phyloP scores from a whole-genome alignment of 495 filamentous ascomycete species.

The Hyaloscypha bicolor region DNA sequence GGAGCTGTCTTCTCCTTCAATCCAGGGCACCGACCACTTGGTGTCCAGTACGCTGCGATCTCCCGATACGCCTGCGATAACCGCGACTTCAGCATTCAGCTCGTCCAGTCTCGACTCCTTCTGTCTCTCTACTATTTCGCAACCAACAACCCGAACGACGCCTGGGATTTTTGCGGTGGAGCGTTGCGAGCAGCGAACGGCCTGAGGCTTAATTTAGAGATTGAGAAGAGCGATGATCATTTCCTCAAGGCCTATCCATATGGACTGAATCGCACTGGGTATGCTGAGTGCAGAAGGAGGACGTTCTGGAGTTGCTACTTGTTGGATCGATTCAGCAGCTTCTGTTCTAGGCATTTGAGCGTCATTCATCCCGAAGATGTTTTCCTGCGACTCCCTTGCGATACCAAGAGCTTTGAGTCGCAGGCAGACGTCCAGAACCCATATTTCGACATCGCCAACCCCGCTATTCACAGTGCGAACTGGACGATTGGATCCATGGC shows the following conservation, averaged over 20 bases:
- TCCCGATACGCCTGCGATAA: slow-evolving; percentile 60
- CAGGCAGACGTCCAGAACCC: slow-evolving; percentile 54
- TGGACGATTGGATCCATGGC: slow-evolving; percentile 56
- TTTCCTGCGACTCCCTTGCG: slow-evolving; percentile 63
- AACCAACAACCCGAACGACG: slow-evolving; percentile 51
- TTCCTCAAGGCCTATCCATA: slow-evolving; percentile 52
- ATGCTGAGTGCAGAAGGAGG: slow-evolving; percentile 65
- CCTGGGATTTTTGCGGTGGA: slow-evolving; percentile 61
- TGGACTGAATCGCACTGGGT: slow-evolving; percentile 56
- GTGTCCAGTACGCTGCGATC: slow-evolving; percentile 56
- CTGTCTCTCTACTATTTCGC: slow-evolving; percentile 66
- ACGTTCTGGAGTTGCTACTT: slow-evolving; percentile 70
- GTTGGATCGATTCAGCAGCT: slow-evolving; percentile 62
- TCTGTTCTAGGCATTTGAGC: slow-evolving; percentile 50
- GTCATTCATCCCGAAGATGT: slow-evolving; percentile 56
- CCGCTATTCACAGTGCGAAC: slow-evolving; percentile 26
- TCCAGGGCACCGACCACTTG: slow-evolving; percentile 46
- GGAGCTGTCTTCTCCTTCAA: slow-evolving; percentile 60
- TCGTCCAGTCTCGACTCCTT: slow-evolving; percentile 64
- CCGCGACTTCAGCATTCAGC: slow-evolving; percentile 55
- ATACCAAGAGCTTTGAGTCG: slow-evolving; percentile 58
- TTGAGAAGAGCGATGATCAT: slow-evolving; percentile 50
- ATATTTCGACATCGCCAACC: slow-evolving; percentile 53
- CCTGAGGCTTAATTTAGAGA: slow-evolving; percentile 62
- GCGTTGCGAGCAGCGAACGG: slow-evolving; percentile 59